Percentiles rank a stretch among this genome's conserved stretches.
Conservation (phyloP, 78 protist species). For the Salpingoeca rosetta region DNA sequence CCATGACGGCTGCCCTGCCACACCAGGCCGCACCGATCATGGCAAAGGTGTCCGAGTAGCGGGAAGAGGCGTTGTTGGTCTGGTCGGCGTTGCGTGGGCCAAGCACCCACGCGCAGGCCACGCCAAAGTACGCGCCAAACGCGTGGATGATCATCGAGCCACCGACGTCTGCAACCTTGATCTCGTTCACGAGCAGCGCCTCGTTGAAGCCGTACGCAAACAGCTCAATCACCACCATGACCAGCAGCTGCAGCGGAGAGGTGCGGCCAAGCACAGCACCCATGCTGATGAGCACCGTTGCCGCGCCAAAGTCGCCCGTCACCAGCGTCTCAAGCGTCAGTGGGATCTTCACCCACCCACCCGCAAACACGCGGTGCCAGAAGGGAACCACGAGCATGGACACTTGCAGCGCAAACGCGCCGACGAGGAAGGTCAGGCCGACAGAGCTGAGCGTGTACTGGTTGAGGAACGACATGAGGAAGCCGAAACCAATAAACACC, state of each 20-base stretch:
- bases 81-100: neutral
- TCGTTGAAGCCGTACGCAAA: conserved; percentile 60
- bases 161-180: conserved; percentile 70
- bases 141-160: conserved; percentile 84
- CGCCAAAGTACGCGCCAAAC: conserved; percentile 86
- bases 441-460: conserved; percentile 54
- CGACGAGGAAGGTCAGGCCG: conserved; percentile 56
- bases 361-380: conserved; percentile 30
- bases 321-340: conserved; percentile 32
- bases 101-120: conserved; percentile 27
- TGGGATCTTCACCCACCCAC: conserved; percentile 6
- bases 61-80: conserved; percentile 2
- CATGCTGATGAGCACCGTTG: conserved; percentile 78
- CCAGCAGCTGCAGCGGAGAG: conserved; percentile 61
- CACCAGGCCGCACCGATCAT: no score
- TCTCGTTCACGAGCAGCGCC: conserved; percentile 16
- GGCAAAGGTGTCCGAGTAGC: conserved; percentile 65
- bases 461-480: conserved; percentile 72
- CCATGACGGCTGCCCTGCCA: no score
- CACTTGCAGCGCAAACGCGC: conserved; percentile 1
- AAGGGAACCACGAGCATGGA: conserved; percentile 46
- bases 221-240: conserved; percentile 60
- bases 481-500: conserved; percentile 91
- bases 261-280: conserved; percentile 84
- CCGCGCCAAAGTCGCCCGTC: conserved; percentile 65